These are phyloP conservation scores for Wickerhamomyces sp. DNA, from an alignment of 1,139 yeast species.

Conservation along the genomic window DNA sequence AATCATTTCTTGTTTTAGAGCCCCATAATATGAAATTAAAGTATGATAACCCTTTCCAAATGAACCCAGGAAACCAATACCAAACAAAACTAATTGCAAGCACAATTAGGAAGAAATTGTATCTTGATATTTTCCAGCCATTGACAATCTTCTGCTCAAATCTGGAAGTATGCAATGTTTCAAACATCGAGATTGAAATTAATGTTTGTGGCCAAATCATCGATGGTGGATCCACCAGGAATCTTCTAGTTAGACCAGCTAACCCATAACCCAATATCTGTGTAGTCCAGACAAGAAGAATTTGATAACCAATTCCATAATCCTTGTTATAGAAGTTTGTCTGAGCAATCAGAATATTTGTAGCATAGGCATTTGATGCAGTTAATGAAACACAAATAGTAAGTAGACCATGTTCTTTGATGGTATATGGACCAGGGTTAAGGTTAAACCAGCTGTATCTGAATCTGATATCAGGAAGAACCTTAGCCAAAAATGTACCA, in stretches of 20 bases:
- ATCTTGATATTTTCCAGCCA: slow-evolving; percentile 44
- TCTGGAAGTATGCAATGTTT: slow-evolving; percentile 31
- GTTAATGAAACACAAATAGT: slow-evolving; percentile 49
- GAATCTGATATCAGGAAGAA: slow-evolving; percentile 34
- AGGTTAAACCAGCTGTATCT: slow-evolving; percentile 28
- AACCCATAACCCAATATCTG: slow-evolving; percentile 56
- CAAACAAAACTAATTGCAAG: slow-evolving; percentile 40
- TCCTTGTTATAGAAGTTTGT: slow-evolving; percentile 42
- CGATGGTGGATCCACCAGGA: slow-evolving; percentile 33
- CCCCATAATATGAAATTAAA: slow-evolving; percentile 57
- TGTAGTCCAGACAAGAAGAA: slow-evolving; percentile 48
- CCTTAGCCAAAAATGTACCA: slow-evolving; percentile 38
- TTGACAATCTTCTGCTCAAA: slow-evolving; percentile 29
- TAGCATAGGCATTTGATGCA: slow-evolving; percentile 49
- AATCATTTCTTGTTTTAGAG: slow-evolving; percentile 28
- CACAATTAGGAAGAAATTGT: slow-evolving; percentile 40
- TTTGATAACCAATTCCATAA: slow-evolving; percentile 36
- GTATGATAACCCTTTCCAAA: slow-evolving; percentile 46
- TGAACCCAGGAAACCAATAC: slow-evolving; percentile 54
- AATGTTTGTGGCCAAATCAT: slow-evolving; percentile 39
- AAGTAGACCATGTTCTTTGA: slow-evolving; percentile 56
- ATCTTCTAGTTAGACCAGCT: slow-evolving; percentile 44
- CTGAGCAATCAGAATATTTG: slow-evolving; percentile 54
- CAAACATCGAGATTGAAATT: slow-evolving; percentile 33
- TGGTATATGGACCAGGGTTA: slow-evolving; percentile 55